A percentile compares a stretch with the other conserved stretches of the same genome.
These are phyloP conservation scores for Fomes fomentarius DNA, from an alignment of 1,284 basidiomycete genomes.

Conservation along the genomic window DNA sequence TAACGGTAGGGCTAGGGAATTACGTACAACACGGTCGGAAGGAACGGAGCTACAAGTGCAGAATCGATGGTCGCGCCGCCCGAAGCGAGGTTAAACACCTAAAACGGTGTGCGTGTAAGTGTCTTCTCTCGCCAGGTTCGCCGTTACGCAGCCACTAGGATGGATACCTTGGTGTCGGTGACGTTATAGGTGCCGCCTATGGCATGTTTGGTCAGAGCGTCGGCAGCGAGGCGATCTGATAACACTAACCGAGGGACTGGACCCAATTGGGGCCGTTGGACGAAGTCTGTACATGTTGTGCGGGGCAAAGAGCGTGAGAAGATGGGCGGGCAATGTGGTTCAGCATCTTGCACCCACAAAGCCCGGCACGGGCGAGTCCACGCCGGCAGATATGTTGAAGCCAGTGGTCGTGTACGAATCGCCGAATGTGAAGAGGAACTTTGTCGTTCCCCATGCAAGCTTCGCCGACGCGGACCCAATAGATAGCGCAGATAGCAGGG, in stretches of 20 bases:
- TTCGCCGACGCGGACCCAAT: slow-evolving; percentile 24
- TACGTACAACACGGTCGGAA: slow-evolving; percentile 56
- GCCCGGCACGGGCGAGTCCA: slow-evolving; percentile 55
- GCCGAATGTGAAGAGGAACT: slow-evolving; percentile 57
- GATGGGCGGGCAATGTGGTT: slow-evolving; percentile 4
- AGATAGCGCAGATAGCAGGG: slow-evolving; percentile 22
- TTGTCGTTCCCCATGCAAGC: slow-evolving; percentile 37
- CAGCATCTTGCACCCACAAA: slow-evolving; percentile 42
- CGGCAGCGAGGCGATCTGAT: background rate
- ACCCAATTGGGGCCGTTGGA: slow-evolving; percentile 72
- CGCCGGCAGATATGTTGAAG: slow-evolving; percentile 61
- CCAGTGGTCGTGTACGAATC: slow-evolving; percentile 58
- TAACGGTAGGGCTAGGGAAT: background rate
- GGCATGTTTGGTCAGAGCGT: slow-evolving; percentile 10
- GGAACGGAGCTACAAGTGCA: slow-evolving; percentile 58
- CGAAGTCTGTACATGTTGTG: slow-evolving; percentile 47
- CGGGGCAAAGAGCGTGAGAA: slow-evolving; percentile 22
- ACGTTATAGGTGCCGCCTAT: slow-evolving; percentile 54
- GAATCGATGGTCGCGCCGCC: slow-evolving; percentile 67
- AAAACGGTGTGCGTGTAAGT: slow-evolving; percentile 5
- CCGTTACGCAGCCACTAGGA: background rate
- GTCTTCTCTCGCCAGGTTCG: slow-evolving; percentile 2
- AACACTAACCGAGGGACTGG: slow-evolving; percentile 49
- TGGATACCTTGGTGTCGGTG: slow-evolving; percentile 50
- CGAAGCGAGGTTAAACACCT: slow-evolving; percentile 63